Conservation (phyloP, 306 rosid species). For the Fragaria ananassa region DNA sequence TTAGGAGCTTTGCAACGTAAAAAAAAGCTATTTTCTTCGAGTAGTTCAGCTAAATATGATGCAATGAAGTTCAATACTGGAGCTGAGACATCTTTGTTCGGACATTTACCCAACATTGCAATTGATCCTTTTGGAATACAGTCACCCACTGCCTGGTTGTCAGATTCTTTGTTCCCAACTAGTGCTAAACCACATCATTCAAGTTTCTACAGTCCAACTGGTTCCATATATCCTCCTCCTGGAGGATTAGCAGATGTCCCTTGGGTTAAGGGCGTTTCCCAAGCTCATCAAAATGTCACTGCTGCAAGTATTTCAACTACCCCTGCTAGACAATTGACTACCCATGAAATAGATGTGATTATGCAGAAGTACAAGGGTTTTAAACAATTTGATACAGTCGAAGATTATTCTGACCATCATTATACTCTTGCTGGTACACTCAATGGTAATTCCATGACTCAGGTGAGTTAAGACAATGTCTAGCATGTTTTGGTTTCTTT, state of each 20-base stretch:
- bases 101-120: constrained; percentile 16
- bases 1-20: constrained; percentile 40
- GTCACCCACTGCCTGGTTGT: constrained; percentile 26
- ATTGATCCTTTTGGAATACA: constrained; percentile 31
- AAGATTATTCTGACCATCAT: constrained; percentile 67
- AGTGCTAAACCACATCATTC: constrained; percentile 18
- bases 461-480: constrained; percentile 34
- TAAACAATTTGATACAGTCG: constrained; percentile 72
- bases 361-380: constrained; percentile 50
- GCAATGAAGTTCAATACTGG: constrained; percentile 32
- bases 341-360: constrained; percentile 46
- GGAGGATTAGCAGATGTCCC: constrained; percentile 28
- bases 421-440: constrained; percentile 22
- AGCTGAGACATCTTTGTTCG: constrained; percentile 37
- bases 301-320: constrained; percentile 28
- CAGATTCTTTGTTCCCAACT: constrained; percentile 21
- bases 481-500: constrained; percentile 9
- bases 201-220: constrained; percentile 30
- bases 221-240: constrained; percentile 28
- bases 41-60: constrained; percentile 35
- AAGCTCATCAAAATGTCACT: constrained; percentile 23
- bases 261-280: constrained; percentile 35
- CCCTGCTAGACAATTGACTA: constrained; percentile 32
- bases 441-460: constrained; percentile 30
- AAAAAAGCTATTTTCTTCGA: constrained; percentile 37